phyloP scores from a whole-genome alignment of 208 protist species.

The Acanthamoeba lenticulata region DNA sequence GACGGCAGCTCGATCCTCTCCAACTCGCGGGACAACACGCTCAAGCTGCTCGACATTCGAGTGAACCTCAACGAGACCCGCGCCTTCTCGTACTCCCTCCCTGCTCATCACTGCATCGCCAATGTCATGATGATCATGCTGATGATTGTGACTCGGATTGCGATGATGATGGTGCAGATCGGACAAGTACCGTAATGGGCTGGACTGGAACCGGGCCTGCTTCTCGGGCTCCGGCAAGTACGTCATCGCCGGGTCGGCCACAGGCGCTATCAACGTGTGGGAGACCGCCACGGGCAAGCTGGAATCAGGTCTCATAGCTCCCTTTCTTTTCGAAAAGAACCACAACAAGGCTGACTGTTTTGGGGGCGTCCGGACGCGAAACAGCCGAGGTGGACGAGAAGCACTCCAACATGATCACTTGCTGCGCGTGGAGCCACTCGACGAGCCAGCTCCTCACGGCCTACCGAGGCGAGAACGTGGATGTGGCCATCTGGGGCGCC shows the following conservation, averaged over 20 bases:
- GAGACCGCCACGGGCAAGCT: background rate
- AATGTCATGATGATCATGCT: background rate
- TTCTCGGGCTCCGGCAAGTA: background rate
- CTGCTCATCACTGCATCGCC: too few species aligned
- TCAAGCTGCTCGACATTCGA: constrained; percentile 23
- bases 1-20: background rate
- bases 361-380: background rate
- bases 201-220: constrained; percentile 29
- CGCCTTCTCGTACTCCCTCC: background rate
- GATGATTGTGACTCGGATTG: too few species aligned
- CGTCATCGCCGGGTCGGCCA: background rate
- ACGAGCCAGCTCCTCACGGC: background rate
- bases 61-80: background rate
- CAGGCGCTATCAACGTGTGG: constrained; percentile 2
- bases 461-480: background rate
- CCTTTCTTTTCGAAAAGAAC: too few species aligned
- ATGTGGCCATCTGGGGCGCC: background rate
- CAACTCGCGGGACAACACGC: constrained; percentile 21
- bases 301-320: background rate
- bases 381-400: background rate
- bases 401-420: background rate
- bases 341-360: too few species aligned
- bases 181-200: background rate
- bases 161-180: too few species aligned
- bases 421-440: background rate